Base-by-base conservation (phyloP, 176 grass and related monocot genomes). In the Aechmea fasciata region DNA sequence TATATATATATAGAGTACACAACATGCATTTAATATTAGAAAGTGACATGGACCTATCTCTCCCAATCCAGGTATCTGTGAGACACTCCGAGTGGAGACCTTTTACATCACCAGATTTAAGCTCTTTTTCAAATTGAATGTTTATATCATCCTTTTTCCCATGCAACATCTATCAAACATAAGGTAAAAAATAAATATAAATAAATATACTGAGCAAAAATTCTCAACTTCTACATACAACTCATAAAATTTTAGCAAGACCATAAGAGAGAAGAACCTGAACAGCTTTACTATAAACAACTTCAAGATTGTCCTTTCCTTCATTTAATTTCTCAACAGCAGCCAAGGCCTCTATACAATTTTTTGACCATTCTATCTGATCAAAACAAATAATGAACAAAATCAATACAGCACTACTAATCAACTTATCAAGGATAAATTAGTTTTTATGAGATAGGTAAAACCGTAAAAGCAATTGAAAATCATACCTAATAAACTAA, bases 71-170 rank as follows among this genome's bases (percentile, higher is more conserved):
- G 73, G 83, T 85, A 85, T 97, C 93, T 57, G 93, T 92, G 81
- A 97, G 93, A 79, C 93, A 97, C 78, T 92, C 86, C 78, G 86
- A 73, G 73, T 92, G 81, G 12, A 97, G 77, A 75, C 93, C 89
- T 64, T 85, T 88, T 51, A 92, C 81, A 82, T 89, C 81, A 53
- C 72, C 78, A 70, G 81, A 85, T 79, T 81, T 85, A 19, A 97
- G 74, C 65, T 87, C 76, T 14, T 59, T 90, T 50, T 81, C 76
- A 51, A 90, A 68, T 70, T 77, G 78, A 78, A 78, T 54, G 86
- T 83, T 90, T 76, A 91, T 53, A 65, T 84, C 86, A 85, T 90
- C 89, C 71, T 92, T 87, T 90, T 67, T 74, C 26, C 74, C 84
- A 66, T 97, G 93, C 17, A 97, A 71, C 82, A 97, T 90, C 92